Base-by-base conservation (phyloP, 1,284 basidiomycete genomes). In the Fomitopsis pinicola region DNA sequence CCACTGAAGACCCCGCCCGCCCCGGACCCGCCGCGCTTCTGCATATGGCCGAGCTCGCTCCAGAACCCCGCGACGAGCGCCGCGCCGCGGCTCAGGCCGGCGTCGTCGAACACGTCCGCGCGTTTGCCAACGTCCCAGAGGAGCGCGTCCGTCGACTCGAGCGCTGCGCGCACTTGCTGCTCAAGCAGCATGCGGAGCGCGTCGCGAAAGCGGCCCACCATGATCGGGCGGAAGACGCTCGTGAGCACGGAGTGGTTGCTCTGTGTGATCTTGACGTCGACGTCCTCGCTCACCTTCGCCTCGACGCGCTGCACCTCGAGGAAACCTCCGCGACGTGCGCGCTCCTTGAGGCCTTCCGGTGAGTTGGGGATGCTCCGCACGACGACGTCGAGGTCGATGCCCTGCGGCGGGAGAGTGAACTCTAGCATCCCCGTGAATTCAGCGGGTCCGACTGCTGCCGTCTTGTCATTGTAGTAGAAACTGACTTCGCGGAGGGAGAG, bases 381-480 rank as follows among this genome's bases (percentile, higher is more conserved):
- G 64, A 85, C 85, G 60, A 89, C 68, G 69, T 89, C 87, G 38
- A 89, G 71, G 63, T 88, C 84, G 64, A 90, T 72, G 22, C 88
- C 88, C 62, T 87, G 81, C 3, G 81, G 79, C 0, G 88, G 88
- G 10, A 90, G 77, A 3, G 75, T 80, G 63, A 89, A 79, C 55
- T 79, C 82, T 55, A 88, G 74, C 46, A 88, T 75, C 1, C 88
- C 88, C 0, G 80, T 84, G 70, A 82, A 82, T 56, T 85, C 82
- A 35, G 73, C 73, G 0, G 85, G 86, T 0, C 80, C 79, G 48
- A 88, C 63, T 0, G 78, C 68, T 3, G 82, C 74, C 0, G 72
- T 75, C 67, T 86, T 85, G 72, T 90, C 87, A 42, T 79, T 79
- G 72, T 87, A 89, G 72, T 81, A 89, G 76, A 90, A 90, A 0